These are phyloP conservation scores for Exophiala sp. DNA, from an alignment of 2,329 filamentous ascomycete species.

Conservation along the genomic window DNA sequence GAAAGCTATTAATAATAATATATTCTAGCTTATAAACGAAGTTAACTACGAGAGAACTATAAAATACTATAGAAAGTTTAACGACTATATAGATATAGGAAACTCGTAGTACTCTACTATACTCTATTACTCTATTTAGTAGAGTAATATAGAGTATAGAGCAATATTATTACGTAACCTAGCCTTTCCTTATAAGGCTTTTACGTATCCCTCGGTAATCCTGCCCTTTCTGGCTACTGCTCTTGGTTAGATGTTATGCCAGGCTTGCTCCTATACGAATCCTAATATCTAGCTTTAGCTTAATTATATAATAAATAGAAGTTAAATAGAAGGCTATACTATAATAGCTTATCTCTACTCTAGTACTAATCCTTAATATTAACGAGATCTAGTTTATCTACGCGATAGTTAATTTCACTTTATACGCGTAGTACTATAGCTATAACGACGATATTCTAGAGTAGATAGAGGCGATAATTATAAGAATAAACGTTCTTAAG, in stretches of 20 bases:
- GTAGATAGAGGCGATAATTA: too few relatives aligned
- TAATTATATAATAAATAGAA: too few relatives aligned
- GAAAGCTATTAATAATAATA: background rate
- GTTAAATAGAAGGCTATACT: too few relatives aligned
- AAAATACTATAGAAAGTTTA: background rate
- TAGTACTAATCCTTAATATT: too few relatives aligned
- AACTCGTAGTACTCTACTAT: background rate
- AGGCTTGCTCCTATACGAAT: background rate
- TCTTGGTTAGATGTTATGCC: background rate
- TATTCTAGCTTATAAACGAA: background rate
- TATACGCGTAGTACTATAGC: too few relatives aligned
- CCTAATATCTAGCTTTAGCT: background rate
- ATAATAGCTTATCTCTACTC: too few relatives aligned
- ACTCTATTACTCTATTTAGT: background rate
- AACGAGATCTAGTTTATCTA: too few relatives aligned
- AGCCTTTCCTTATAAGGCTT: background rate
- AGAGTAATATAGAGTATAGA: background rate
- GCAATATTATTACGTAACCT: background rate
- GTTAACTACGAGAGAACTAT: background rate
- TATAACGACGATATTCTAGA: too few relatives aligned
- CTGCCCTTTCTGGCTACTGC: background rate
- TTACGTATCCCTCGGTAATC: background rate
- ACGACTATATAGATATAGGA: background rate
- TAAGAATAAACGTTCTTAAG: too few relatives aligned
- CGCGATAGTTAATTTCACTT: too few relatives aligned